Evolutionary conservation across 1,284 basidiomycete species (phyloP), one percentile per base, ranked within the genome.

Genomic region (Stereum hirsutum): DNA sequence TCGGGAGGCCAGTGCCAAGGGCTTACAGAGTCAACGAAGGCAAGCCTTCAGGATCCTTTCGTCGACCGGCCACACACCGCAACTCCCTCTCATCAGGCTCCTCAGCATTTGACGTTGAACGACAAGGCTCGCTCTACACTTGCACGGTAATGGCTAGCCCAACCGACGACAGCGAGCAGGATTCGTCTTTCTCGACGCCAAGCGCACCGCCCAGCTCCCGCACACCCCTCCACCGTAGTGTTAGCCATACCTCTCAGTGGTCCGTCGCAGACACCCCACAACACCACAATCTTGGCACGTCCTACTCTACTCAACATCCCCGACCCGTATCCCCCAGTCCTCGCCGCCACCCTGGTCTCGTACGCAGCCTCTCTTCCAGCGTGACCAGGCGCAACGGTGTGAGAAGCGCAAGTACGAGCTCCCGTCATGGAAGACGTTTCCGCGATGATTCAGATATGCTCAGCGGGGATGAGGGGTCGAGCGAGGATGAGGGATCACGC

Each of bases 281-380:
- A 17, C 80, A 81, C 54, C 77, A 79, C 57, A 65, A 75, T 51
- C 74, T 79, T 54, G 82, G 78, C 39, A 78, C 79, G 6, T 81
- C 82, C 4, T 81, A 82, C 59, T 78, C 61, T 69, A 19, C 45
- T 41, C 31, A 31, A 32, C 35, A 49, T 59, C 40, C 51, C 65
- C 12, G 69, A 38, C 60, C 70, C 5, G 54, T 64, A n/a, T 66
- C 68, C 12, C 64, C 70, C 10, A 51, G 63, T 44, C 48, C 60
- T 32, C 60, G 66, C 40, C 66, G 64, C 33, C 54, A 65, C 21
- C 68, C 62, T 5, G 67, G 67, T 24, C 59, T 70, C 20, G 54
- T 67, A 24, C 61, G 75, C 39, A 74, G 61, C 46, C 63, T 71
- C 39, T 80, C 81, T 12, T 55, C 64, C 6, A 66, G 69, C 44